These are phyloP conservation scores for Penicillium mononematosum DNA, from an alignment of 495 filamentous ascomycete genomes.

Conservation along the genomic window DNA sequence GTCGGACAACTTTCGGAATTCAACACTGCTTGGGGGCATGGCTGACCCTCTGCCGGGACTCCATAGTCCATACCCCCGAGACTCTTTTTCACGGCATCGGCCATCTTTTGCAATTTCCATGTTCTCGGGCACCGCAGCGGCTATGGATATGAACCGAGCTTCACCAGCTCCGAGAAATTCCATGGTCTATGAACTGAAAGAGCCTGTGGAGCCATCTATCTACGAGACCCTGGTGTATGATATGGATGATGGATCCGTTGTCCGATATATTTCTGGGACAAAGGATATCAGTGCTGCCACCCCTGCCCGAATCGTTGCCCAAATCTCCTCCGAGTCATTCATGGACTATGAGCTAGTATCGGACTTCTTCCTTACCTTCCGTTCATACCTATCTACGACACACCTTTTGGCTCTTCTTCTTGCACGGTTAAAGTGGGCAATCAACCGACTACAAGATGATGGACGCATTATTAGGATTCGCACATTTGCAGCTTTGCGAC, in stretches of 20 bases:
- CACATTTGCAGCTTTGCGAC: conserved; percentile 91
- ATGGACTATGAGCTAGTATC: conserved; percentile 97
- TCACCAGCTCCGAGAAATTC: conserved; percentile 36
- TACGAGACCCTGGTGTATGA: conserved; percentile 74
- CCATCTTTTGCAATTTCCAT: conserved; percentile 43
- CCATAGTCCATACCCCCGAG: conserved; percentile 24
- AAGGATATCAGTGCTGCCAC: conserved; percentile 86
- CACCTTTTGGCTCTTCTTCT: conserved; percentile 81
- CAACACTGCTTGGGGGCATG: conserved; percentile 38
- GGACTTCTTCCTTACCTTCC: conserved; percentile 96
- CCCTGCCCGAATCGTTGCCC: conserved; percentile 88
- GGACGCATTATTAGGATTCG: conserved; percentile 91
- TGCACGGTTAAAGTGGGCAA: conserved; percentile 82
- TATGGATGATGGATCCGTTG: conserved; percentile 75
- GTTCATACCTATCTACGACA: conserved; percentile 72
- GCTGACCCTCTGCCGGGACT: conserved; percentile 23
- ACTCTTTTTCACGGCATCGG: conserved; percentile 27
- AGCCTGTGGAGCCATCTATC: conserved; percentile 57
- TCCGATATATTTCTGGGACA: conserved; percentile 71
- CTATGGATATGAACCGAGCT: conserved; percentile 35
- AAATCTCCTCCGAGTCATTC: conserved; percentile 94
- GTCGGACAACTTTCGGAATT: conserved; percentile 54
- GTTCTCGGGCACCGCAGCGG: conserved; percentile 48
- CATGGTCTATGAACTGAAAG: conserved; percentile 43
- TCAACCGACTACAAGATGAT: conserved; percentile 74